These are phyloP conservation scores for Pyrenochaeta sp. DNA, from an alignment of 2,329 filamentous ascomycete genomes.

Conservation along the genomic window DNA sequence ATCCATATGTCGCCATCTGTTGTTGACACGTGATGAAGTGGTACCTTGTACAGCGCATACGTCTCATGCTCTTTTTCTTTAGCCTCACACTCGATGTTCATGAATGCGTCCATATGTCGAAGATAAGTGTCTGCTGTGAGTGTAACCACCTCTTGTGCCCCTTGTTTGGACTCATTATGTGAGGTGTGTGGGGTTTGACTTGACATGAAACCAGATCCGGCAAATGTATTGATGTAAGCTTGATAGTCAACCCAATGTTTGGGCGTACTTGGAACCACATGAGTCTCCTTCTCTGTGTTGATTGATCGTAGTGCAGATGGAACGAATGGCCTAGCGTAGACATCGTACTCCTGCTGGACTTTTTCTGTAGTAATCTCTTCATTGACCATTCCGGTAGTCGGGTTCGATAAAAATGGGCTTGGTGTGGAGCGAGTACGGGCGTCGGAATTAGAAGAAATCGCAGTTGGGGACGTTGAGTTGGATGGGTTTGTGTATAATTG, in stretches of 20 bases:
- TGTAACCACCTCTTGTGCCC: not conserved
- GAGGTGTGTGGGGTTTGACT: not conserved
- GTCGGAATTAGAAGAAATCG: not conserved
- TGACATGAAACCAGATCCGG: conserved; percentile 27
- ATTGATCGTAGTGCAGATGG: conserved; percentile 20
- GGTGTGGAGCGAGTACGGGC: not conserved
- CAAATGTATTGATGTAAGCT: conserved; percentile 24
- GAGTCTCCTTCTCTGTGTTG: conserved; percentile 17
- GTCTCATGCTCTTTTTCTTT: conserved; percentile 25
- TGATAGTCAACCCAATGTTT: conserved; percentile 24
- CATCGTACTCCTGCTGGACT: conserved; percentile 19
- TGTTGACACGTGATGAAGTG: conserved; percentile 5
- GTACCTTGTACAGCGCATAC: conserved; percentile 28
- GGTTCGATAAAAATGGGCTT: not conserved
- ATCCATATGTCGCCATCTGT: conserved; percentile 19
- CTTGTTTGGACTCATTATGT: not conserved
- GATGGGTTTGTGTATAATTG: not conserved
- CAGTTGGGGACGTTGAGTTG: not conserved
- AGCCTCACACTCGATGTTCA: conserved; percentile 26
- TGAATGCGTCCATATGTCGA: conserved; percentile 18
- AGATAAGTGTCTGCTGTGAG: conserved; percentile 24
- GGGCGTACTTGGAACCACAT: conserved; percentile 9
- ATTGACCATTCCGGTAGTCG: not conserved
- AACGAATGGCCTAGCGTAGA: conserved; percentile 34
- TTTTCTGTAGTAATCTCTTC: not conserved